phyloP scores from a whole-genome alignment of 371 early-diverging fungal species.

The Paraphysoderma sedebokerense region DNA sequence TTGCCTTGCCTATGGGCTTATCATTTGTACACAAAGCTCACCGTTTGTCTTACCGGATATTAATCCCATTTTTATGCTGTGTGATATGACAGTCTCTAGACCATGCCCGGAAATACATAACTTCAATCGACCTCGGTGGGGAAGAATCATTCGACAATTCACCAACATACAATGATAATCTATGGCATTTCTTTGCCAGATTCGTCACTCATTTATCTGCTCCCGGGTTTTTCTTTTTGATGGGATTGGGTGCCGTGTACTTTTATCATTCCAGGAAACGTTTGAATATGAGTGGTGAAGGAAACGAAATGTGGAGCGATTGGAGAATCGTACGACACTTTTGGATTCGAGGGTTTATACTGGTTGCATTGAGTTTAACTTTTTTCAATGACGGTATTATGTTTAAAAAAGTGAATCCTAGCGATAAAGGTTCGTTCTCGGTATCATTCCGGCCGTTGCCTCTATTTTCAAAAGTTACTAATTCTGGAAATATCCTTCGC shows the following conservation, averaged over 20 bases:
- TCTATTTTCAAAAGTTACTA: no score
- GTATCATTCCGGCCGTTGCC: not conserved
- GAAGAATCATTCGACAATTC: no score
- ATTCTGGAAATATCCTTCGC: no score
- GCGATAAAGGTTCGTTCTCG: not conserved
- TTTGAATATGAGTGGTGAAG: not conserved
- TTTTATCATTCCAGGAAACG: not conserved
- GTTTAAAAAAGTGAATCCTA: not conserved
- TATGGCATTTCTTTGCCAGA: not conserved
- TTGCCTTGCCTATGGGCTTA: no score
- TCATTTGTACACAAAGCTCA: no score
- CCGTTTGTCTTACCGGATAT: no score
- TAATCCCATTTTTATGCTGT: no score
- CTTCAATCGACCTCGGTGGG: no score
- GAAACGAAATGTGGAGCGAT: no score
- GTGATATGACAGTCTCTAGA: no score
- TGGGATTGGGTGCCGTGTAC: not conserved
- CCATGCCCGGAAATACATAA: constrained; percentile 2
- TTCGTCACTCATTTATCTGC: not conserved
- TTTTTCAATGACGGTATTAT: not conserved
- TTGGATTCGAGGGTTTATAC: not conserved
- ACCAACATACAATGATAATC: no score
- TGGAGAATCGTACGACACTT: not conserved
- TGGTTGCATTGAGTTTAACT: not conserved
- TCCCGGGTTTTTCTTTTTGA: not conserved